A percentile compares a stretch with the other conserved stretches of the same genome.
phyloP scores from a whole-genome alignment of 2,329 filamentous ascomycete genomes.

The Chalara sp. region DNA sequence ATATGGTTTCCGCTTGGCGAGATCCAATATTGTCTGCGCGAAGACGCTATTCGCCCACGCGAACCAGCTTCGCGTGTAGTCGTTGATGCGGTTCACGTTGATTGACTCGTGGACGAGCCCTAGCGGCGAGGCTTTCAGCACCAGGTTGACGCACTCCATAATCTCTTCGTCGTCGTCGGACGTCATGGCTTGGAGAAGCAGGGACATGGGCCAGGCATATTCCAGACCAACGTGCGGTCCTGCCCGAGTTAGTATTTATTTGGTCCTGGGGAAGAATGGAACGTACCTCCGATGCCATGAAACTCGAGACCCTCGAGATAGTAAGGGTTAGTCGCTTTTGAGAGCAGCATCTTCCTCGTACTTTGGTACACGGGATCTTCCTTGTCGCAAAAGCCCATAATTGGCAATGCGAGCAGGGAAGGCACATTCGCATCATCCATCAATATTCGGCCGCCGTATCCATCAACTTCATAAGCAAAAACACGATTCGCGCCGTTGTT shows the following conservation, averaged over 20 bases:
- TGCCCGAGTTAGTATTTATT: slow-evolving; percentile 17
- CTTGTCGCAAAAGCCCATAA: slow-evolving; percentile 65
- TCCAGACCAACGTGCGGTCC: slow-evolving; percentile 70
- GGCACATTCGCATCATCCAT: slow-evolving; percentile 92
- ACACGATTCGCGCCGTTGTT: slow-evolving; percentile 67
- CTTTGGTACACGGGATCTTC: slow-evolving; percentile 74
- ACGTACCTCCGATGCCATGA: slow-evolving; percentile 76
- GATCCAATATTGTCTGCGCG: slow-evolving; percentile 81
- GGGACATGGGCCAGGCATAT: slow-evolving; percentile 95
- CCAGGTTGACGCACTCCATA: slow-evolving; percentile 59
- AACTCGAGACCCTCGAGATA: slow-evolving; percentile 73
- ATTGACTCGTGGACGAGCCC: slow-evolving; percentile 91
- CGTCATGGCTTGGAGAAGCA: slow-evolving; percentile 87
- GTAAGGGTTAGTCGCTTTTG: slow-evolving; percentile 64
- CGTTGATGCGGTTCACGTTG: slow-evolving; percentile 61
- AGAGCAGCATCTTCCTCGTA: slow-evolving; percentile 62
- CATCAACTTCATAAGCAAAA: slow-evolving; percentile 84
- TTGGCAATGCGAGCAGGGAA: slow-evolving; percentile 69
- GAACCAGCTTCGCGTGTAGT: slow-evolving; percentile 89
- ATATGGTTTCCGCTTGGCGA: slow-evolving; percentile 84
- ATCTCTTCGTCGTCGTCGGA: slow-evolving; percentile 81
- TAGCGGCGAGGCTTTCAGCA: slow-evolving; percentile 67
- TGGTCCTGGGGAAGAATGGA: background rate
- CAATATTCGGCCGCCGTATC: slow-evolving; percentile 72
- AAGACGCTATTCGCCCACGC: slow-evolving; percentile 98